A percentile compares a stretch with the other conserved stretches of the same genome.
Conservation (phyloP, 208 protist species). For the Trypanosoma brucei region DNA sequence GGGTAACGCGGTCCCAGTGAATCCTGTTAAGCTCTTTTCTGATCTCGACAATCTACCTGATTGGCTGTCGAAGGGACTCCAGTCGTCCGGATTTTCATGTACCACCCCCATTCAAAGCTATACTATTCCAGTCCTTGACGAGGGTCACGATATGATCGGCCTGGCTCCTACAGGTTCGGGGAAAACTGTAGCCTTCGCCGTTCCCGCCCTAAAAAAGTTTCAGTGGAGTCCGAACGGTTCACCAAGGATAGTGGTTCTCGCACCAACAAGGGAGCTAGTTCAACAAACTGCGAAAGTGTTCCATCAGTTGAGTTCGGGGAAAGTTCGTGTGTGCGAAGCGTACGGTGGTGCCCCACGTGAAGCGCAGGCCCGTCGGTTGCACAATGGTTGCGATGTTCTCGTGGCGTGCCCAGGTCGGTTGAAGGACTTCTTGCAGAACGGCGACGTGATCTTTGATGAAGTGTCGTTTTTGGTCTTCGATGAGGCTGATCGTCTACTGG, state of each 20-base stretch:
- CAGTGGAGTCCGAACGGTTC: conserved; percentile 39
- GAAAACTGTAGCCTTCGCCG: conserved; percentile 98
- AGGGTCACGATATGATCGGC: conserved; percentile 95
- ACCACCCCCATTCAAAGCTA: conserved; percentile 87
- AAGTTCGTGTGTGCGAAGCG: conserved; percentile 66
- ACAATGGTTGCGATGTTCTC: conserved; percentile 84
- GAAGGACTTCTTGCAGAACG: conserved; percentile 92
- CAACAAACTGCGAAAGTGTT: conserved; percentile 98
- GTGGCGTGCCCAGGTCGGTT: conserved; percentile 98
- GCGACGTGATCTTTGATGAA: conserved; percentile 77
- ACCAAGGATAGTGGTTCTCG: conserved; percentile 93
- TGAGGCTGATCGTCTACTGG: conserved; percentile 97
- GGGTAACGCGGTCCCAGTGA: conserved; percentile 40
- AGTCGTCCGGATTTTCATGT: conserved; percentile 42
- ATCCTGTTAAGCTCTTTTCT: conserved; percentile 56
- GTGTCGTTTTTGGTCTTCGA: conserved; percentile 98
- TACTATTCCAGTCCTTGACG: conserved; percentile 80
- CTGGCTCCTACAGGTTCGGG: conserved; percentile 96
- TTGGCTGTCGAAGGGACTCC: conserved; percentile 63
- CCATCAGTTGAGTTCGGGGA: conserved; percentile 34
- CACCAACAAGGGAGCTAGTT: conserved; percentile 97
- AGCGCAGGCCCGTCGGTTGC: conserved; percentile 49
- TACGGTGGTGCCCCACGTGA: conserved; percentile 77
- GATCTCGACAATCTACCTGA: conserved; percentile 48
- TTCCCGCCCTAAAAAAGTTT: conserved; percentile 87